Evolutionary conservation across 2,329 filamentous ascomycete species (phyloP).

Genomic region (Fragosphaeria purpurea): DNA sequence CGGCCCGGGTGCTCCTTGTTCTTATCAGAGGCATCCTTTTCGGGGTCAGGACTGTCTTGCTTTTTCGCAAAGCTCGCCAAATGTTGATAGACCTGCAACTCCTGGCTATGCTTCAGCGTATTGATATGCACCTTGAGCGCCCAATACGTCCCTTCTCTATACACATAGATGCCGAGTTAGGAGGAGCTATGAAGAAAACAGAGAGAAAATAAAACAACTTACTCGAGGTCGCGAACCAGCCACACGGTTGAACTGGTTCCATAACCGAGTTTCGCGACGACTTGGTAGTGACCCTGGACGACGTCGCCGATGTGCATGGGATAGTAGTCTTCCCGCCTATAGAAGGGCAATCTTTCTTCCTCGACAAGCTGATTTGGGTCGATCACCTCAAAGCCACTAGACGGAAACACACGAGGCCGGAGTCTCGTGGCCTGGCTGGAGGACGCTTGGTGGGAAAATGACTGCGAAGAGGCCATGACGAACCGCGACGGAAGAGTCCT

Average conservation of each 20-base stretch:
- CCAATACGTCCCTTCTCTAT: conserved; percentile 16
- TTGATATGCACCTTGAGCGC: conserved; percentile 25
- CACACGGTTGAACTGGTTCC: conserved; percentile 16
- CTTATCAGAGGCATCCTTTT: neutral
- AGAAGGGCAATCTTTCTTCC: conserved; percentile 14
- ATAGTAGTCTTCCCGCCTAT: conserved; percentile 11
- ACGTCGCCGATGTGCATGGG: conserved; percentile 15
- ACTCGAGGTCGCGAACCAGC: conserved; percentile 15
- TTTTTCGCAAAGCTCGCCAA: neutral
- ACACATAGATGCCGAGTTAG: conserved; percentile 1
- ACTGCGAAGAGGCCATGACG: too few relatives aligned
- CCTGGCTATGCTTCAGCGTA: neutral
- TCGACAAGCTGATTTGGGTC: conserved; percentile 21
- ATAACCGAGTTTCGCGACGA: conserved; percentile 16
- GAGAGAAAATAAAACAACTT: neutral
- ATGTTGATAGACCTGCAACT: conserved; percentile 2
- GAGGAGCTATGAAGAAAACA: neutral
- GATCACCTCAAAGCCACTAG: conserved; percentile 7
- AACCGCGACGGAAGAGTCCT: too few relatives aligned
- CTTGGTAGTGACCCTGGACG: conserved; percentile 14
- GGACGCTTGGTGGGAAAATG: too few relatives aligned
- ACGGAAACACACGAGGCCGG: conserved; percentile 4
- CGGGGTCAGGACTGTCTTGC: too few relatives aligned
- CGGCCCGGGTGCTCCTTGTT: conserved; percentile 18
- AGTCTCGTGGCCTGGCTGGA: too few relatives aligned